Evolutionary conservation across 805 yeast genomes (phyloP), one percentile per base, ranked within the genome.

Genomic region (Starmerella apicola): DNA sequence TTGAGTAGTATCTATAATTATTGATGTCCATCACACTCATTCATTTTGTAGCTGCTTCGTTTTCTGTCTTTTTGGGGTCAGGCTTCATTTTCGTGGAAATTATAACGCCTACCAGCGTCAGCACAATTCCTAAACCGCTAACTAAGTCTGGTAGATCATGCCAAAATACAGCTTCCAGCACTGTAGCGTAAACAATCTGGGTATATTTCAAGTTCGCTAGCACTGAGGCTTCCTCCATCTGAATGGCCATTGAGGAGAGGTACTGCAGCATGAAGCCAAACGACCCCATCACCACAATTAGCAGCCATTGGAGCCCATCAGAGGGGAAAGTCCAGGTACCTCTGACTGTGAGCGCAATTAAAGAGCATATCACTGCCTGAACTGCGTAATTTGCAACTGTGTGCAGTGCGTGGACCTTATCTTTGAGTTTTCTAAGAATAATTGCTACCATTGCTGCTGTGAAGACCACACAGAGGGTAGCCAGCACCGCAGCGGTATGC

Each of bases 201-300:
- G 85, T 68, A 56, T 86, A 86, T 2, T 71, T 62, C 74, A 83
- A 76, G 44, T 81, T 67, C 10, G 86, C 68, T 0, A 85, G 82
- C 41, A 81, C 68, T 3, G 84, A 75, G 0, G 95, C 93, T 44
- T 67, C 69, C 46, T 81, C 94, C 39, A 82, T 65, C 56, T 83
- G 94, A 37, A 85, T 70, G 1, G 95, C 95, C 7, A 82, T 74
- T 0, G 95, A 81, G 35, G 81, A 59, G 27, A 78, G 62, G 52
- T 76, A 77, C 57, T 86, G 95, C 77, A 79, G 80, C 44, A 76
- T 60, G 58, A 85, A 86, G 0, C 96, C 96, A 38, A 81, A 68
- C 2, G 78, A 45, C 2, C 95, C 94, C 43, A 83, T 67, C 18
- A 68, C 55, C 1, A 61, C 40, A 46, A 85, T 68, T 17, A 81